Base-by-base conservation (phyloP, 148 eudicot genomes). In the Agrostemma githago region DNA sequence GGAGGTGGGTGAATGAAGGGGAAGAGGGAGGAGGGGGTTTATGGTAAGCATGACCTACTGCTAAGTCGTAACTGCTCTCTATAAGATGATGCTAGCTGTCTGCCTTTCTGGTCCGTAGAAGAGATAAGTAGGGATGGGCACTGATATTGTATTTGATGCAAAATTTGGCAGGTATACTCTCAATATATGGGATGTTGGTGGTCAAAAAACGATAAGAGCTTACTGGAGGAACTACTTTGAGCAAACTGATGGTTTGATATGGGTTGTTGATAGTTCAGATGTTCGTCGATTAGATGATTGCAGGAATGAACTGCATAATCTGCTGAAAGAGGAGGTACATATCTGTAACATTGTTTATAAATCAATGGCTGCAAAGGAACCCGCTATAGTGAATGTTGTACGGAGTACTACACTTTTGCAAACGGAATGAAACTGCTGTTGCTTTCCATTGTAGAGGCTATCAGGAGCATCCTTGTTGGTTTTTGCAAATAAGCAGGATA, bases 171-270 rank as follows among this genome's bases (percentile, higher is more conserved):
- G 99, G 85, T 95, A 89, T 80, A 90, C 89, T 1, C 88, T 96
- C 48, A 92, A 96, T 82, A 92, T 96, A 85, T 96, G 97, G 99
- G 99, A 96, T 85, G 99, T 96, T 82, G 96, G 97, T 53, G 99
- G 99, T 58, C 97, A 96, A 77, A 96, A 82, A 83, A 95, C 99
- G 2, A 95, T 95, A 79, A 82, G 99, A 77, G 89, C 99, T 6
- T 95, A 92, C 73, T 95, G 99, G 99, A 89, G 99, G 78, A 95
- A 96, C 87, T 96, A 96, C 81, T 96, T 96, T 80, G 99, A 96
- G 86, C 97, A 96, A 84, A 90, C 97, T 69, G 99, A 96, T 85
- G 97, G 99, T 26, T 88, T 96, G 84, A 91, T 96, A 38, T 96
- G 97, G 97, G 97, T 96, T 19, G 99, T 96, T 79, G 99, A 95